Percentiles rank a stretch among this genome's conserved stretches.
Conservation (phyloP, 768 basidiomycete species). For the Russula foetens region DNA sequence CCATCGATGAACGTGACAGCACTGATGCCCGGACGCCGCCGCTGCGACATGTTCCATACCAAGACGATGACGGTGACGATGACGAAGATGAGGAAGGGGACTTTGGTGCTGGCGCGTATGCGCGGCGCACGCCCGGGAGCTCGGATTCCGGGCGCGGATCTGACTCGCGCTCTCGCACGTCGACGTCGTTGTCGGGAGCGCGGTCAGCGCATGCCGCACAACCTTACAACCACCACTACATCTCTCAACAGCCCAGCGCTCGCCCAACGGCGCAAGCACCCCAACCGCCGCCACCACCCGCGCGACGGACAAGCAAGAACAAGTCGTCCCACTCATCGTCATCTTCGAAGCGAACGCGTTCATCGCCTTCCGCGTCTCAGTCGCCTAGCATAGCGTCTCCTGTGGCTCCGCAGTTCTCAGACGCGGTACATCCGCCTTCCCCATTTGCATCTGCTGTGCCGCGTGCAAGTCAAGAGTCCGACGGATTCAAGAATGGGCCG, state of each 20-base stretch:
- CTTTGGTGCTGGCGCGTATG: conserved; percentile 50
- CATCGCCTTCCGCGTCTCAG: conserved; percentile 36
- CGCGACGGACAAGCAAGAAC: conserved; percentile 14
- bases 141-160: conserved; percentile 35
- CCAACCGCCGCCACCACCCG: neutral
- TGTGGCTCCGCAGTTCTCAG: conserved; percentile 29
- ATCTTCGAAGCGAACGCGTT: conserved; percentile 31
- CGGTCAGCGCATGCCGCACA: neutral
- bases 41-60: neutral
- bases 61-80: conserved; percentile 29
- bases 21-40: neutral
- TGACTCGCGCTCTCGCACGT: conserved; percentile 55
- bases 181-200: conserved; percentile 32
- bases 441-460: conserved; percentile 21
- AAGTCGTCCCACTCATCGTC: conserved; percentile 20
- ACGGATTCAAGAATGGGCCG: conserved; percentile 24
- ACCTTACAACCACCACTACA: conserved; percentile 24
- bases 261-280: neutral
- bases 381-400: conserved; percentile 36
- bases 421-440: conserved; percentile 14
- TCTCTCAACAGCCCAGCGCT: conserved; percentile 17
- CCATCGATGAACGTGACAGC: no score
- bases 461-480: conserved; percentile 28
- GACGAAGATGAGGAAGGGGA: conserved; percentile 45
- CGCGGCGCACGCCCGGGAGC: conserved; percentile 28